Percentiles rank a stretch among this genome's conserved stretches.
These are phyloP conservation scores for Pholiota molesta DNA, from an alignment of 768 basidiomycete species.

Conservation along the genomic window DNA sequence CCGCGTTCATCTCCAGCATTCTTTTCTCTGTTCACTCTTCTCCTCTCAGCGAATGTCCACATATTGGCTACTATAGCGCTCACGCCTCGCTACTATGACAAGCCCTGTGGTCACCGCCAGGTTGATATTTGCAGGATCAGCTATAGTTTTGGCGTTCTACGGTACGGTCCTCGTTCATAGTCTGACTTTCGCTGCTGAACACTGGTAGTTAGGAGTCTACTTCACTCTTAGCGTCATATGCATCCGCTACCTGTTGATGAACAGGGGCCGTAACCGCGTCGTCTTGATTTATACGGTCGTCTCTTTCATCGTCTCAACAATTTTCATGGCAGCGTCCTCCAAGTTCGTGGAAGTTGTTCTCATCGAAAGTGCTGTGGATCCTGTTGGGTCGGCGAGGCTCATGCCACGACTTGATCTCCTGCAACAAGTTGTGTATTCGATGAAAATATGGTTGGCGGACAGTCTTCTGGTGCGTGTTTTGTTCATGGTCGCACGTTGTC, in stretches of 20 bases:
- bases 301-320: neutral
- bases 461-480: constrained; percentile 4
- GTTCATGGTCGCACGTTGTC: neutral
- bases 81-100: too few relatives aligned
- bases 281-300: constrained; percentile 1
- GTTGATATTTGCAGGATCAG: neutral
- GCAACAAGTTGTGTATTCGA: constrained; percentile 12
- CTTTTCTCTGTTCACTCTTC: neutral
- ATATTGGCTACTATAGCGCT: too few relatives aligned
- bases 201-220: constrained; percentile 1
- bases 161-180: neutral
- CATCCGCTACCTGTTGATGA: constrained; percentile 11
- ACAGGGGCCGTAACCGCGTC: constrained; percentile 7
- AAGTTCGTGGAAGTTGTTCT: neutral
- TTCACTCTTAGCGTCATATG: constrained; percentile 12
- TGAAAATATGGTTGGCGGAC: constrained; percentile 16
- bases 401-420: constrained; percentile 9
- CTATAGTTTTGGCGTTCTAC: neutral
- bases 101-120: neutral
- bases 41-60: neutral
- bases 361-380: neutral
- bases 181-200: neutral
- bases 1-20: neutral
- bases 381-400: neutral
- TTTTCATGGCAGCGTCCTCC: neutral